Conservation (phyloP, 441 rosid species). For the Breynia disticha region DNA sequence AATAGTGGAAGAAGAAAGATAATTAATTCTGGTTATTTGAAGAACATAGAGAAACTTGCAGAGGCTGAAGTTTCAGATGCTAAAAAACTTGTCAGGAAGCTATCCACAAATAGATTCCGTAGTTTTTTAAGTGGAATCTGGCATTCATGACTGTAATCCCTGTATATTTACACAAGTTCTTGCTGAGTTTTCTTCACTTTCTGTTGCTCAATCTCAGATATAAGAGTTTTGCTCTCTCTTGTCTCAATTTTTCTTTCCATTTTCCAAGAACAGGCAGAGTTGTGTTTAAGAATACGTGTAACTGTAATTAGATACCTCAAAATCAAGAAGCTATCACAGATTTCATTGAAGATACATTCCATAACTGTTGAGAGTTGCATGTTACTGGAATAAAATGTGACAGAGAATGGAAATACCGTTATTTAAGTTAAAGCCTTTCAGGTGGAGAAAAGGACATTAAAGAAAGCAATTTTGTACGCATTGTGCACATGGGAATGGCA, state of each 20-base stretch:
- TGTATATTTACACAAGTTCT: constrained; percentile 35
- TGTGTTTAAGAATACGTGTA: constrained; percentile 21
- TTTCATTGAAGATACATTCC: constrained; percentile 13
- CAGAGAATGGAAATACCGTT: constrained; percentile 11
- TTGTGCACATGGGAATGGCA: constrained; percentile 34
- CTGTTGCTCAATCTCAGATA: constrained; percentile 6
- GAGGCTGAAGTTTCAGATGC: constrained; percentile 79
- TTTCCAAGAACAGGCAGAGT: constrained; percentile 21
- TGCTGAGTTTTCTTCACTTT: constrained; percentile 12
- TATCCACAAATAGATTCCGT: constrained; percentile 65
- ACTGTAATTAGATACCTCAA: constrained; percentile 12
- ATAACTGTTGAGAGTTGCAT: constrained; percentile 8
- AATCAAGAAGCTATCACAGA: constrained; percentile 25
- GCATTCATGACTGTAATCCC: constrained; percentile 38
- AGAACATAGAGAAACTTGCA: constrained; percentile 79
- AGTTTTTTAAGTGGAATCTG: constrained; percentile 65
- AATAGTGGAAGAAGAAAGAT: constrained; percentile 73
- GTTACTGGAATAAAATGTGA: constrained; percentile 1
- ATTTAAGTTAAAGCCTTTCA: constrained; percentile 2
- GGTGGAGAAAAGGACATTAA: neutral
- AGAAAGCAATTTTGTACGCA: constrained; percentile 16
- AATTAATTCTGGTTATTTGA: constrained; percentile 61
- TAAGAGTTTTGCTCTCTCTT: constrained; percentile 1
- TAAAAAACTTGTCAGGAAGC: constrained; percentile 68
- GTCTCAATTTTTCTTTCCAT: constrained; percentile 1